phyloP scores from a whole-genome alignment of 2,329 filamentous ascomycete species.

The Ceratocystis alfenasii region DNA sequence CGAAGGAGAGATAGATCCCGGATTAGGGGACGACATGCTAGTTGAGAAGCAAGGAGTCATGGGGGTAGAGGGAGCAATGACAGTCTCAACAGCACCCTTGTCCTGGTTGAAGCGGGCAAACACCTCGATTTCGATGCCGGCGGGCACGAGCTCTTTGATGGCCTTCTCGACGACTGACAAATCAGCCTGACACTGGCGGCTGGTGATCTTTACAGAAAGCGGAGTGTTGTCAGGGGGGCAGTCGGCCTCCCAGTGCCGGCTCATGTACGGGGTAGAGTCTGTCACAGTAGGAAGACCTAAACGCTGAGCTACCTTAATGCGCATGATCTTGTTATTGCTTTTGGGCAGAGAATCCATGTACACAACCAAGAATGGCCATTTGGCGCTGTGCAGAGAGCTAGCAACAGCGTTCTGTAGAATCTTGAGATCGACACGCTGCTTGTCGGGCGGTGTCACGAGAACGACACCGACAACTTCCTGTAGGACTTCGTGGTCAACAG shows the following conservation, averaged over 20 bases:
- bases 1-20: not conserved
- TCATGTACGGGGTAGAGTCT: conserved; percentile 34
- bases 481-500: conserved; percentile 39
- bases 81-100: conserved; percentile 19
- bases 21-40: not conserved
- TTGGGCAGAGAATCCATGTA: conserved; percentile 46
- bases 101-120: conserved; percentile 19
- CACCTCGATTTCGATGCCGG: conserved; percentile 17
- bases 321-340: conserved; percentile 46
- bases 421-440: conserved; percentile 37
- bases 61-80: conserved; percentile 11
- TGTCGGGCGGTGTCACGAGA: conserved; percentile 36
- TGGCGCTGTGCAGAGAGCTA: conserved; percentile 39
- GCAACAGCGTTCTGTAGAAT: conserved; percentile 37
- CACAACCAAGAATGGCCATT: conserved; percentile 40
- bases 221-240: conserved; percentile 40
- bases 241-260: conserved; percentile 39
- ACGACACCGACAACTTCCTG: conserved; percentile 46
- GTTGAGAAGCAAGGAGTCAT: conserved; percentile 7
- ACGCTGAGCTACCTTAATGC: conserved; percentile 41
- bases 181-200: conserved; percentile 30
- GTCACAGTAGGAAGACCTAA: conserved; percentile 35
- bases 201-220: conserved; percentile 33
- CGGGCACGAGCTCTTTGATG: conserved; percentile 22
- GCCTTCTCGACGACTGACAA: conserved; percentile 25